Evolutionary conservation across 305 asterid genomes (phyloP), one percentile per base, ranked within the genome.

Genomic region (Solanum hybrid): DNA sequence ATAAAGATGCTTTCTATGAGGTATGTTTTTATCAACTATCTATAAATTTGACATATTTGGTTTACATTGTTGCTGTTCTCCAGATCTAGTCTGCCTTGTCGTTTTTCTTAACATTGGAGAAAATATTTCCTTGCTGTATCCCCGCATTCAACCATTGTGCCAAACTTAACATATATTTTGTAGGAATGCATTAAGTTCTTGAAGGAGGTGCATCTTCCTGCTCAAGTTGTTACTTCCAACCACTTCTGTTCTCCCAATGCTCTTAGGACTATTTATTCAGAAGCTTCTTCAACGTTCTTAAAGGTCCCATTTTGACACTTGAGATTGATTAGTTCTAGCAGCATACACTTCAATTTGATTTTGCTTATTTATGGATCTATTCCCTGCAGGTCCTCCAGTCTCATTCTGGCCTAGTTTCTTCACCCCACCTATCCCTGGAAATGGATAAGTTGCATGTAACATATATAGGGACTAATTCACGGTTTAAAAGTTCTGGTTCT

Each of bases 181-280:
- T 94, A 96, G 99, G 99, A 96, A 92, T 96, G 99, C 92, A 90
- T 96, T 85, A 93, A 90, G 92, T 97, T 96, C 92, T 88, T 96
- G 9, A 98, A 95, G 95, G 99, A 95, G 91, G 94, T 93, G 90
- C 96, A 93, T 91, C 81, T 91, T 89, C 95, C 94, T 89, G 92
- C 90, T 88, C 96, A 94, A 84, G 97, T 94, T 56, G 92, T 90
- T 88, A 92, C 98, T 88, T 86, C 95, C 86, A 92, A 95, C 91
- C 91, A 92, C 87, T 91, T 94, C 91, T 94, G 93, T n/a, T 93
- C 94, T 84, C 85, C 97, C 88, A 92, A 89, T 88, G 88, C 93
- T 78, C 94, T 94, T 51, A 92, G 92, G 93, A 94, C 92, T 92
- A 89, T 88, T 90, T 96, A 93, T 91, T 88, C 87, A 36, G 99